phyloP scores from a whole-genome alignment of 352 stramenopile genomes.

The Phytophthora cryptogea region DNA sequence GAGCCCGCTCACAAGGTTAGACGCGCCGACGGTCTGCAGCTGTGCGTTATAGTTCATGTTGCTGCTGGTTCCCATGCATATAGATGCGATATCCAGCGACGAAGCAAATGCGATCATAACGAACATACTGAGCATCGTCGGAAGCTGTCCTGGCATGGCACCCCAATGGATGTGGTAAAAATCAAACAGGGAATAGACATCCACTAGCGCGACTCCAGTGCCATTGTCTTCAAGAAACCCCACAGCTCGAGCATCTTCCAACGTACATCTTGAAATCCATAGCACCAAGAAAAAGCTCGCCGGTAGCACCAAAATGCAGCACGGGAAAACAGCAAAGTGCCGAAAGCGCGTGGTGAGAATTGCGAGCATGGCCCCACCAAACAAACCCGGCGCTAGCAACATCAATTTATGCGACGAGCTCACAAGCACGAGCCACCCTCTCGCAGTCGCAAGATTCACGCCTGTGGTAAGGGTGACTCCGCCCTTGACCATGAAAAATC shows the following conservation, averaged over 20 bases:
- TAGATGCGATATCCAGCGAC: constrained; percentile 94
- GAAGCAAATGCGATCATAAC: constrained; percentile 95
- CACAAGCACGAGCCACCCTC: constrained; percentile 72
- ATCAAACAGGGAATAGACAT: constrained; percentile 73
- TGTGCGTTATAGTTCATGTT: constrained; percentile 95
- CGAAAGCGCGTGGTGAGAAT: constrained; percentile 66
- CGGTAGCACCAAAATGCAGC: constrained; percentile 53
- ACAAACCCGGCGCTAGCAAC: constrained; percentile 78
- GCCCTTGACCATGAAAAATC: constrained; percentile 95
- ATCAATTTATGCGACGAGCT: constrained; percentile 55
- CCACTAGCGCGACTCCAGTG: constrained; percentile 34
- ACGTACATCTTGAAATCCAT: constrained; percentile 58
- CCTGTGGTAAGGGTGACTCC: constrained; percentile 89
- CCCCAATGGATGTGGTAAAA: constrained; percentile 78
- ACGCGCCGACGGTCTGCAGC: constrained; percentile 93
- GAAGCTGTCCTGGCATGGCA: constrained; percentile 68
- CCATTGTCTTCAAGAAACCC: constrained; percentile 82
- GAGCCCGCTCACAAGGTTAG: constrained; percentile 90
- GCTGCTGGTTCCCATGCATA: constrained; percentile 93
- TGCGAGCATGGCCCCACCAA: constrained; percentile 75
- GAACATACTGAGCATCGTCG: constrained; percentile 91
- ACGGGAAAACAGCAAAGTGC: constrained; percentile 71
- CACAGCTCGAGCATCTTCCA: constrained; percentile 86
- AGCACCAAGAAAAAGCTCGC: constrained; percentile 90
- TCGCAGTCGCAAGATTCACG: constrained; percentile 64